These are phyloP conservation scores for Plasmodium sp. DNA, from an alignment of 169 alveolate genomes.

Conservation along the genomic window DNA sequence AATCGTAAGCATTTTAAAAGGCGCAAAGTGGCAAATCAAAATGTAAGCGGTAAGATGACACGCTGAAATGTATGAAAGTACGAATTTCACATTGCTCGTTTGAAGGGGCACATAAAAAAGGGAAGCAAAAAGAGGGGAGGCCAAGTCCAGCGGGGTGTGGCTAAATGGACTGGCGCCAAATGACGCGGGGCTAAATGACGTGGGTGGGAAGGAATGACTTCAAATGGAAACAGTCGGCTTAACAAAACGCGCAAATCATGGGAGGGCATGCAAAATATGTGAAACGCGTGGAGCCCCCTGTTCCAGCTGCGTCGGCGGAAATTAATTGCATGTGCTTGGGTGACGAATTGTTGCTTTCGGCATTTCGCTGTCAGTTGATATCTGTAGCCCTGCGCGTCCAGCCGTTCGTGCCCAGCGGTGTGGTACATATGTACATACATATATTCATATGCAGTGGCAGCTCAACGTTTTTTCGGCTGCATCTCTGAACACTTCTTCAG, in stretches of 20 bases:
- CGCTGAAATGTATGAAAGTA: not conserved
- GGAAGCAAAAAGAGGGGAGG: not conserved
- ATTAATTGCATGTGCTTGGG: not conserved
- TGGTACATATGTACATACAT: not conserved
- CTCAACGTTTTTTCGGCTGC: not conserved
- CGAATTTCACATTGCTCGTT: not conserved
- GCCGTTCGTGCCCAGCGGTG: not conserved
- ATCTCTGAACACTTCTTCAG: not conserved
- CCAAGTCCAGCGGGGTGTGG: not conserved
- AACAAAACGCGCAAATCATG: not conserved
- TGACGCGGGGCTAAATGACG: not conserved
- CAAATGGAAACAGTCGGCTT: not conserved
- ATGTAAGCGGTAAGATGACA: not conserved
- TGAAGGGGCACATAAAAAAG: not conserved
- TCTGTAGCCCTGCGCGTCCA: not conserved
- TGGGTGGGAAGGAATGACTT: not conserved
- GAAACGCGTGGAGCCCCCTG: not conserved
- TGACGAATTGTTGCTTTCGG: not conserved
- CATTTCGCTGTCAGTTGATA: not conserved
- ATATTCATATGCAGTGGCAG: not conserved
- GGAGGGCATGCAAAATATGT: not conserved
- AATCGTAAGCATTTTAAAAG: not conserved
- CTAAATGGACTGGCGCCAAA: not conserved
- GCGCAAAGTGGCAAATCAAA: not conserved
- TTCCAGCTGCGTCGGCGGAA: not conserved